Evolutionary conservation across 2,329 filamentous ascomycete species (phyloP).

Genomic region (Herpotrichia juniperi): DNA sequence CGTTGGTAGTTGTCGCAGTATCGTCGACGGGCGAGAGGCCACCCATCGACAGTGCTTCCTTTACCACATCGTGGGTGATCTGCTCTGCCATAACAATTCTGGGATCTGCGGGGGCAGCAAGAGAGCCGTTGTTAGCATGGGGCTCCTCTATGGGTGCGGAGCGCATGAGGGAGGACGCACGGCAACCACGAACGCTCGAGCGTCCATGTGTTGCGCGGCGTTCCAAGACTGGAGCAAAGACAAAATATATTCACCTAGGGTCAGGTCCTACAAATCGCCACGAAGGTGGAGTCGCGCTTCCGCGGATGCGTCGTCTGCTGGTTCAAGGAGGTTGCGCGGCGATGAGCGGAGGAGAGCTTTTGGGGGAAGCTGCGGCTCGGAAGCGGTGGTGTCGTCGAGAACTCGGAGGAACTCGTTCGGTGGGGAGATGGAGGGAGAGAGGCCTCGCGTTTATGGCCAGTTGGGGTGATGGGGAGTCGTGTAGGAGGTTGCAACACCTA

Average conservation of each 20-base stretch:
- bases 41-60: conserved; percentile 71
- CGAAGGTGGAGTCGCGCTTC: conserved; percentile 47
- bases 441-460: conserved; percentile 38
- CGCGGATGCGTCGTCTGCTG: conserved; percentile 44
- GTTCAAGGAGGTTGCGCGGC: conserved; percentile 39
- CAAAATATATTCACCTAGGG: conserved; percentile 45
- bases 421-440: conserved; percentile 28
- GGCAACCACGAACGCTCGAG: conserved; percentile 20
- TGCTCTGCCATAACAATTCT: conserved; percentile 75
- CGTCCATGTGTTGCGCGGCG: conserved; percentile 27
- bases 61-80: conserved; percentile 74
- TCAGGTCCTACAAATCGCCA: conserved; percentile 48
- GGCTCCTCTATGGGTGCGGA: conserved; percentile 32
- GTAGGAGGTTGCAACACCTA: conserved; percentile 15
- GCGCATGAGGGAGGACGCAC: conserved; percentile 13
- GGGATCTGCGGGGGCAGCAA: conserved; percentile 50
- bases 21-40: conserved; percentile 68
- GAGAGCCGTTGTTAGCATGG: conserved; percentile 39
- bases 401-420: conserved; percentile 22
- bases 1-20: conserved; percentile 65
- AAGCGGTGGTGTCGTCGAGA: conserved; percentile 31
- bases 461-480: conserved; percentile 33
- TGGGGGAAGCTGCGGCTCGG: conserved; percentile 23
- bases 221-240: conserved; percentile 29
- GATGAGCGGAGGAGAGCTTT: conserved; percentile 32